phyloP scores from a whole-genome alignment of 2,329 filamentous ascomycete genomes.

The Exophiala phaeomuriformis region DNA sequence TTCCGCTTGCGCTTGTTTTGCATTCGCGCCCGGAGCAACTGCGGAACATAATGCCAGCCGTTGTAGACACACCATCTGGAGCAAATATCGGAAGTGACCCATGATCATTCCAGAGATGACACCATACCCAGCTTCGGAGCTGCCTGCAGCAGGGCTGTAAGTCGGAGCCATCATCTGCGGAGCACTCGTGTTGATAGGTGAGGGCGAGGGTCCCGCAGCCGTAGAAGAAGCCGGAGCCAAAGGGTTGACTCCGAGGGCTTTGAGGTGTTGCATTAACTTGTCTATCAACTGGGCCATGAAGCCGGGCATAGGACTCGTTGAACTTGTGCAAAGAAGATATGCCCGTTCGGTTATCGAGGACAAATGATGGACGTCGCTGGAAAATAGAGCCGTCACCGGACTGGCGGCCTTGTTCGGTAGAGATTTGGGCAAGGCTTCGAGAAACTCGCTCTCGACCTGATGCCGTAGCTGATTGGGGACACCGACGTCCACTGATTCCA shows the following conservation, averaged over 20 bases:
- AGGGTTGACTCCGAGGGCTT: conserved; percentile 10
- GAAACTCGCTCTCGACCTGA: conserved; percentile 37
- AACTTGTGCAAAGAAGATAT: conserved; percentile 18
- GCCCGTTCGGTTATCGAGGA: conserved; percentile 12
- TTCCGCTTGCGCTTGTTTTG: conserved; percentile 21
- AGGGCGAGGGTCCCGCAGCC: not conserved
- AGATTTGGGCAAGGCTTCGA: conserved; percentile 27
- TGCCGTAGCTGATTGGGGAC: conserved; percentile 34
- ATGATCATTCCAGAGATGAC: conserved; percentile 6
- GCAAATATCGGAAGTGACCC: conserved; percentile 16
- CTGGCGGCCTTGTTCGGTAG: conserved; percentile 13
- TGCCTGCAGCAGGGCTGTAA: conserved; percentile 9
- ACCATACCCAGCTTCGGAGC: conserved; percentile 6
- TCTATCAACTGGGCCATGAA: conserved; percentile 21
- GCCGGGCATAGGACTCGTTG: conserved; percentile 13
- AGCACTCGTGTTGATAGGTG: conserved; percentile 2
- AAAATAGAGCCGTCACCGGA: conserved; percentile 11
- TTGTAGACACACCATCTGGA: conserved; percentile 24
- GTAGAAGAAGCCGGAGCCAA: not conserved
- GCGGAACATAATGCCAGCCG: conserved; percentile 8
- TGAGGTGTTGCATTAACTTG: conserved; percentile 20
- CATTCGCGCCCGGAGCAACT: conserved; percentile 3
- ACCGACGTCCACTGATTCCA: conserved; percentile 10
- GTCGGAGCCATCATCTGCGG: conserved; percentile 6
- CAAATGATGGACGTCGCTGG: conserved; percentile 14